Evolutionary conservation across 768 basidiomycete species (phyloP).

Genomic region (Leccinum imitatum): DNA sequence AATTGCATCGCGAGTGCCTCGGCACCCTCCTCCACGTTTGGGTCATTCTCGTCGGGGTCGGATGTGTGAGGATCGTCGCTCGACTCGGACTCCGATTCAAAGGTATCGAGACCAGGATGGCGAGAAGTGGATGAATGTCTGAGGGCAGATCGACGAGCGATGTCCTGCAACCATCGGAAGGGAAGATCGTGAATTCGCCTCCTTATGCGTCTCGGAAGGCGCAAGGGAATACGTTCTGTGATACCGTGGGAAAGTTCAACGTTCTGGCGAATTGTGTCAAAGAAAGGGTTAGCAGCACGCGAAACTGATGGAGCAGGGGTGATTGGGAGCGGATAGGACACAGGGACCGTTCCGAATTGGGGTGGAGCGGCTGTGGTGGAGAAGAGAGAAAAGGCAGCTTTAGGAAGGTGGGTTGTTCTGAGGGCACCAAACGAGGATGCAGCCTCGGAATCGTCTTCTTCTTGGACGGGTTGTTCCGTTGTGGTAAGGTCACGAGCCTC

Average conservation of each 20-base stretch:
- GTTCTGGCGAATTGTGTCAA: conserved; percentile 90
- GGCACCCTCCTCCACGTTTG: conserved; percentile 62
- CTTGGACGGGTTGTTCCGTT: conserved; percentile 45
- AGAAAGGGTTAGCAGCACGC: conserved; percentile 77
- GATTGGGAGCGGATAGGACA: conserved; percentile 3
- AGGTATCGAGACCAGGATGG: conserved; percentile 16
- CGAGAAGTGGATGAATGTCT: conserved; percentile 14
- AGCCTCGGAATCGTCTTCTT: conserved; percentile 48
- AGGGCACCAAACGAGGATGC: conserved; percentile 33
- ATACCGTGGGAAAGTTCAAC: conserved; percentile 72
- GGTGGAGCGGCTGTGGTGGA: conserved; percentile 36
- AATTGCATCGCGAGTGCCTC: conserved; percentile 90
- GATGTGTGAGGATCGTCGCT: conserved; percentile 34
- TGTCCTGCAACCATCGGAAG: conserved; percentile 73
- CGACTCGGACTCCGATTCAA: conserved; percentile 34
- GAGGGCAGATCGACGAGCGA: conserved; percentile 54
- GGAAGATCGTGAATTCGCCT: conserved; percentile 73
- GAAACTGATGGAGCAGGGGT: conserved; percentile 24
- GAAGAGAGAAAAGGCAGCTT: conserved; percentile 59
- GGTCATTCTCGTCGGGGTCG: conserved; percentile 36
- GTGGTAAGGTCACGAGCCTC: conserved; percentile 55
- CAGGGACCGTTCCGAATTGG: conserved; percentile 7
- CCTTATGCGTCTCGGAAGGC: conserved; percentile 47
- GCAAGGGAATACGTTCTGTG: conserved; percentile 81
- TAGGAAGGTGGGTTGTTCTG: conserved; percentile 59